phyloP scores from a whole-genome alignment of 1,284 basidiomycete genomes.

The Heterobasidion occidentale region DNA sequence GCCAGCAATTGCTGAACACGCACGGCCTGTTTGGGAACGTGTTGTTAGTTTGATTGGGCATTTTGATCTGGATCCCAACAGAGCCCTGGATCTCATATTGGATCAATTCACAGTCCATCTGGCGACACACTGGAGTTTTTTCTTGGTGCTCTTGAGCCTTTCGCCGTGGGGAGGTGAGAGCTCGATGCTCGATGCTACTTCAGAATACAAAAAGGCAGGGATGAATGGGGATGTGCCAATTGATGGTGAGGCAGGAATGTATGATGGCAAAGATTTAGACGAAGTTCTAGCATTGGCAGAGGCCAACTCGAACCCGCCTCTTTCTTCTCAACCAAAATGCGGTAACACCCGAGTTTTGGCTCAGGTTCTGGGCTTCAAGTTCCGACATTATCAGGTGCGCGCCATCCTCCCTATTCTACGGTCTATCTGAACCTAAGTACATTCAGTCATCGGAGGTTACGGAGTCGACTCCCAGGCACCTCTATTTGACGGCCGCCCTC shows the following conservation, averaged over 20 bases:
- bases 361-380: constrained; percentile 95
- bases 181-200: background rate
- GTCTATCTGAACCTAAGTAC: constrained; percentile 10
- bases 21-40: constrained; percentile 76
- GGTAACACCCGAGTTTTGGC: constrained; percentile 64
- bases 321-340: constrained; percentile 14
- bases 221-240: constrained; percentile 27
- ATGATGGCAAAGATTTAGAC: constrained; percentile 54
- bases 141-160: constrained; percentile 76
- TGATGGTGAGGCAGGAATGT: constrained; percentile 32
- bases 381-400: constrained; percentile 78
- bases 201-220: constrained; percentile 42
- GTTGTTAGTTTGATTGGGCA: constrained; percentile 88
- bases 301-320: constrained; percentile 12
- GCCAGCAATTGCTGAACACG: constrained; percentile 52
- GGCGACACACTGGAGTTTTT: constrained; percentile 85
- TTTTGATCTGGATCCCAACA: constrained; percentile 93
- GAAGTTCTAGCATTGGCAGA: constrained; percentile 56
- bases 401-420: background rate
- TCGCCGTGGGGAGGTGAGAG: constrained; percentile 42
- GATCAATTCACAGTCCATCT: constrained; percentile 86
- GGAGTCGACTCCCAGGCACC: constrained; percentile 59
- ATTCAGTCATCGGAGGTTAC: constrained; percentile 45
- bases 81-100: constrained; percentile 89
- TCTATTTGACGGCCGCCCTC: constrained; percentile 82